Conservation (phyloP, 495 filamentous ascomycete species). For the Penicillium lagena region DNA sequence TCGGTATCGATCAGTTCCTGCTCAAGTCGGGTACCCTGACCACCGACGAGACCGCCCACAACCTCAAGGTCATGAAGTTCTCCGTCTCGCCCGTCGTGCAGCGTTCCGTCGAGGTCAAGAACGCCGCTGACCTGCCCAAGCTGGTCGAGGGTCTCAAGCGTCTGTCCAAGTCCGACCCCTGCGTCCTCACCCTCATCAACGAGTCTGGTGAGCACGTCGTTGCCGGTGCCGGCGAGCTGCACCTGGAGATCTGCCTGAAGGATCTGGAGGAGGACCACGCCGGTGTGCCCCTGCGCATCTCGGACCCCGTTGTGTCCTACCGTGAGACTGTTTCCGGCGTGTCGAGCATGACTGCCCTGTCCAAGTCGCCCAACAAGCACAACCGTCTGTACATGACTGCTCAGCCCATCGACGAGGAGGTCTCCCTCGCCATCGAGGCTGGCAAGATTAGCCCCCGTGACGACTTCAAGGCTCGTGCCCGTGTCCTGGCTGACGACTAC, state of each 20-base stretch:
- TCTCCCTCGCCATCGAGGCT: conserved; percentile 80
- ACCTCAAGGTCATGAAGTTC: conserved; percentile 99
- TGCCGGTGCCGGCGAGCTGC: conserved; percentile 97
- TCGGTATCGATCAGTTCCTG: conserved; percentile 99
- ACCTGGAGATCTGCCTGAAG: conserved; percentile 99
- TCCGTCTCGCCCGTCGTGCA: conserved; percentile 98
- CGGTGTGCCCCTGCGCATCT: conserved; percentile 92
- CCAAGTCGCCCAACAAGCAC: conserved; percentile 99
- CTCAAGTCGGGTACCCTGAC: conserved; percentile 99
- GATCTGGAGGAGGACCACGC: conserved; percentile 99
- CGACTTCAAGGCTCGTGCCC: conserved; percentile 98
- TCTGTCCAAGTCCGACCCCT: conserved; percentile 99
- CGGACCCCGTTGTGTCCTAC: conserved; percentile 95
- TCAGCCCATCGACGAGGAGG: conserved; percentile 83
- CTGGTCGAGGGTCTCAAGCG: conserved; percentile 99
- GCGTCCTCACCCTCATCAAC: conserved; percentile 82
- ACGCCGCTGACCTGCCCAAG: conserved; percentile 99
- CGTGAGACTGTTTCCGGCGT: conserved; percentile 82
- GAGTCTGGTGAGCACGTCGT: conserved; percentile 98
- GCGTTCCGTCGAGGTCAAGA: conserved; percentile 99
- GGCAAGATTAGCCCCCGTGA: conserved; percentile 94
- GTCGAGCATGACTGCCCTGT: conserved; percentile 93
- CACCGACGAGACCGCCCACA: conserved; percentile 96
- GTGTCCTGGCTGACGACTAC: conserved; percentile 92
- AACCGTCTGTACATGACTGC: conserved; percentile 97